A percentile compares a stretch with the other conserved stretches of the same genome.
These are phyloP conservation scores for Lentinula guzmanii DNA, from an alignment of 768 basidiomycete species.

Conservation along the genomic window DNA sequence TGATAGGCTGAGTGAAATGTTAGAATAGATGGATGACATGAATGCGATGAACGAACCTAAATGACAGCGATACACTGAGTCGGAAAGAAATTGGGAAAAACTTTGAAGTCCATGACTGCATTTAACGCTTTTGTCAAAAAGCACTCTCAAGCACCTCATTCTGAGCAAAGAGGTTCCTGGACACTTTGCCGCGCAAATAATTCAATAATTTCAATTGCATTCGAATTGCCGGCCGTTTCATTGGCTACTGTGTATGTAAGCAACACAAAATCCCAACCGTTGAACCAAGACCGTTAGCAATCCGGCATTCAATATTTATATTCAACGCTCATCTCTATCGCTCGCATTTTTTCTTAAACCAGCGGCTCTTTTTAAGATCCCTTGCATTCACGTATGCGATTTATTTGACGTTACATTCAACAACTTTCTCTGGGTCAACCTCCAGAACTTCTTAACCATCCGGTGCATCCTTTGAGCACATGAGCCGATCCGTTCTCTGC, in stretches of 20 bases:
- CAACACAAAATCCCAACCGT: too few species aligned
- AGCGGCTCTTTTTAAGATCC: too few species aligned
- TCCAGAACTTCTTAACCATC: too few species aligned
- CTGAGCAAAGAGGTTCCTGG: neutral
- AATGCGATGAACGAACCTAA: neutral
- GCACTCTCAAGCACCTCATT: neutral
- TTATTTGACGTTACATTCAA: too few species aligned
- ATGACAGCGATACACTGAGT: neutral
- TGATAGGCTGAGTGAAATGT: conserved; percentile 1
- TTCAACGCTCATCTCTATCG: too few species aligned
- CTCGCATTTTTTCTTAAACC: too few species aligned
- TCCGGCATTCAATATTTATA: too few species aligned
- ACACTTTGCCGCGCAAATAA: neutral
- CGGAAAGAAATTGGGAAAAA: neutral
- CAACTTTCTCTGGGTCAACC: too few species aligned
- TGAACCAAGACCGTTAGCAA: too few species aligned
- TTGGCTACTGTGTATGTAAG: neutral
- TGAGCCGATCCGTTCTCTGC: too few species aligned
- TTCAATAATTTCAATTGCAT: neutral
- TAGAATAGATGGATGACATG: neutral
- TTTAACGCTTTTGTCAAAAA: neutral
- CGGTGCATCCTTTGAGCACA: too few species aligned
- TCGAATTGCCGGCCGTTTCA: neutral
- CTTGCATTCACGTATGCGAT: too few species aligned
- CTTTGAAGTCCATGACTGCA: neutral